Base-by-base conservation (phyloP, 2,329 filamentous ascomycete genomes). In the Claviceps humidiphila region DNA sequence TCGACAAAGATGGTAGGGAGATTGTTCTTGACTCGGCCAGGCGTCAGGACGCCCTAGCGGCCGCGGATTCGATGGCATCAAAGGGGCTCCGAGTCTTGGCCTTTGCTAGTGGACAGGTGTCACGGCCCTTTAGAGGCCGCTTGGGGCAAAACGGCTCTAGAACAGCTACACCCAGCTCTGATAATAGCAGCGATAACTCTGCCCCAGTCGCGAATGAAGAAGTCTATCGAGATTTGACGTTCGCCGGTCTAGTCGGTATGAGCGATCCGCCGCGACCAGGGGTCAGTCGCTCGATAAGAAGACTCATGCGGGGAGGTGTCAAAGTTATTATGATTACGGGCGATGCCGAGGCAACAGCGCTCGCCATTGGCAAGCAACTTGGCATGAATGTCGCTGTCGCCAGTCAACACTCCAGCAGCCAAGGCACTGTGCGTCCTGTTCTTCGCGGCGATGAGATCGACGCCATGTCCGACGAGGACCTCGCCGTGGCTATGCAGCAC, bases 291-390 rank as follows among this genome's bases (percentile, higher is more conserved):
- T 89, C 91, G 5, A 96, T 98, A 59, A 80, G 88, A 59, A 84
- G 86, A 56, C 73, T 98, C 52, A 91, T 97, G 84, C 82, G 89
- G 48, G 93, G 93, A 51, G 91, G 91, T 41, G 93, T 98, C 56
- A 93, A 89, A 66, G 88, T 98, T 47, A 94, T 98, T 60, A 98
- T 98, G 93, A 97, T 98, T 59, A 98, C 93, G 9, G 93, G 93
- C 54, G 93, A 98, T 66, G 89, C 93, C 16, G 89, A 97, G 66
- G 89, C 89, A 1, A 98, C 93, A 2, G 93, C 93, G 2, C 76
- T 96, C 46, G 93, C 93, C 0, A 97, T 98, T 64, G 93, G 88
- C 34, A 88, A 80, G 67, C 91, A 95, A 63, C 76, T 98, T n/a
- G 93, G 93, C 42, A 98, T 98, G 88, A 82, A 84, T 2, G 80